Base-by-base conservation (phyloP, 306 rosid genomes). In the Rubus idaeus region DNA sequence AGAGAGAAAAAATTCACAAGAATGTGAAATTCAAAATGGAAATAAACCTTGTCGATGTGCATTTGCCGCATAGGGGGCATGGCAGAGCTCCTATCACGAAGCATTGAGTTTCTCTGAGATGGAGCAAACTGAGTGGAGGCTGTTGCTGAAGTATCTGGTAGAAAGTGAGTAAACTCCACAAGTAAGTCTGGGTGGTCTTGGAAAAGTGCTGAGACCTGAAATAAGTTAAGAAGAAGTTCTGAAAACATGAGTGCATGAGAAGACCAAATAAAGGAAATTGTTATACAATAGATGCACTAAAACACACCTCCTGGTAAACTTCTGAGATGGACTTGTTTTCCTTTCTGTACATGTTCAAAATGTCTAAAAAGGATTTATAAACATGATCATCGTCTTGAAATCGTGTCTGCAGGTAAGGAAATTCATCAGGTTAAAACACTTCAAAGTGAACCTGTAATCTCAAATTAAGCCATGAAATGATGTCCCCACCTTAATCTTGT, bases 321-420 rank as follows among this genome's bases (percentile, higher is more conserved):
- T 88, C 96, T 8, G 76, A 63, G 73, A 92, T 96, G 74, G 96
- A 77, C 87, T 91, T 96, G 82, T 81, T 89, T 85, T 92, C 99
- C 88, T 89, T 95, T 84, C 98, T 89, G 92, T 96, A 96, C 98
- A 89, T 87, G 74, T 92, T 96, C 87, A 96, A 86, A 87, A 96
- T 89, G 87, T 91, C 99, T 64, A 96, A 82, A 89, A 96, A 92
- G 9, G 98, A 88, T 87, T 96, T 96, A 83, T 92, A 96, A 77
- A 96, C 97, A 66, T 65, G 93, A 75, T 91, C 98, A 75, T 96
- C 98, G 10, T 93, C 94, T 73, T 89, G 97, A 88, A 96, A 96
- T 71, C 99, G 91, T 41, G 91, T 88, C 99, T 96, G 90, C 89
- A 78, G 21, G 85, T 61, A 85, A 70, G 76, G 17, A 49, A 30